Percentiles rank a stretch among this genome's conserved stretches.
Conservation (phyloP, 2,329 filamentous ascomycete species). For the Dothiorella sarmentorum region DNA sequence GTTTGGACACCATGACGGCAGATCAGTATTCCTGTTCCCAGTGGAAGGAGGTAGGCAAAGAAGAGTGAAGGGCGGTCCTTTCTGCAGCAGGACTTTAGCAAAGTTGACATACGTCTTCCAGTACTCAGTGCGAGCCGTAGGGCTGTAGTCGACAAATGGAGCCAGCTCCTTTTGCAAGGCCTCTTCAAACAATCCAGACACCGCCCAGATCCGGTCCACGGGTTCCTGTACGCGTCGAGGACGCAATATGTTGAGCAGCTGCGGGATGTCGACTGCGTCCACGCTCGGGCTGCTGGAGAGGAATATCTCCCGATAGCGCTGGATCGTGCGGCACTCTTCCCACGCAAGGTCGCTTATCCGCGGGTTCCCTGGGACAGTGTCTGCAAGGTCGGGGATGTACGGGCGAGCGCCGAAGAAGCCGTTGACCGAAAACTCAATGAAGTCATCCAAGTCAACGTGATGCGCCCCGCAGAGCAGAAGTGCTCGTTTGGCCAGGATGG, state of each 20-base stretch:
- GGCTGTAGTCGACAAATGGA: neutral
- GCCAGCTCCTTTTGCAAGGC: neutral
- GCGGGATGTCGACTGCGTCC: rapidly evolving
- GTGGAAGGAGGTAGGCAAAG: neutral
- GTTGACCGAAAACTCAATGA: neutral
- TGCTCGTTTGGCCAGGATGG: neutral
- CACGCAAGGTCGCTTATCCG: neutral
- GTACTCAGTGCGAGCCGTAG: neutral
- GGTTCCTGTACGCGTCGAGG: neutral
- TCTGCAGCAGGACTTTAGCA: neutral
- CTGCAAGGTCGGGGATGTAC: neutral
- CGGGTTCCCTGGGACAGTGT: rapidly evolving
- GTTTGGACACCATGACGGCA: neutral
- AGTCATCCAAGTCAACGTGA: neutral
- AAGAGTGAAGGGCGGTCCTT: rapidly evolving
- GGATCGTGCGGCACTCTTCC: rapidly evolving
- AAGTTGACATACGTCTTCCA: neutral
- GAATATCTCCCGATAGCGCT: rapidly evolving
- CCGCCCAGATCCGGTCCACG: neutral
- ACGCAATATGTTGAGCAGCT: rapidly evolving
- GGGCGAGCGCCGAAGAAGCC: rapidly evolving
- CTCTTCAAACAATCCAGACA: neutral
- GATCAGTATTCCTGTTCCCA: neutral
- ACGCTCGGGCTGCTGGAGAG: too few relatives aligned
- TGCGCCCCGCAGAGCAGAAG: neutral